Evolutionary conservation across 768 basidiomycete genomes (phyloP), one percentile per base, ranked within the genome.

Genomic region (Gloeopeniophorella convolvens): DNA sequence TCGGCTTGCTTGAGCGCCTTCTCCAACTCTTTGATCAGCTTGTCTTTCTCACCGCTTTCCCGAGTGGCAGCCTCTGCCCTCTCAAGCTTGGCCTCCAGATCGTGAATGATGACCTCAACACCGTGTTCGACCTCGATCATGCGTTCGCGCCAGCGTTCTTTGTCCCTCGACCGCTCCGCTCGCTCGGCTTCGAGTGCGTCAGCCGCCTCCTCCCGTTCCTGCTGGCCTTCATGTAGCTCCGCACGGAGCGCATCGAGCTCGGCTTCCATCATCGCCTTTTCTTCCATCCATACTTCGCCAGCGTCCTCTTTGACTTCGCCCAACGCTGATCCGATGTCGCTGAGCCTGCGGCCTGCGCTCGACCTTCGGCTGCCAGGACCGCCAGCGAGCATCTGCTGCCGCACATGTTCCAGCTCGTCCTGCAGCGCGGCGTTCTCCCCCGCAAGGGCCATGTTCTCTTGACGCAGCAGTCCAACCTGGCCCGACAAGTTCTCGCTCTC

Each of bases 401-500:
- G 49, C 44, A 61, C 41, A 16, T 50, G 39, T n/a, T 59, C 56
- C 48, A 55, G 45, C 42, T 59, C 50, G 26, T 50, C 55, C 20
- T 33, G 28, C 3, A 48, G 44, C 18, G 50, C 31, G 10, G 27
- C 44, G 27, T 42, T 21, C 53, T 63, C 54, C 42, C 62, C 51
- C 23, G 50, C 55, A 13, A 59, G 42, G 11, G 26, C 49, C 3
- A 36, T 54, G n/a, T 59, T 55, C 30, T 55, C 51, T 68, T 71
- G 48, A 79, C 83, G 58, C 82, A 83, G 44, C 78, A 62, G 49
- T 64, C 72, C 51, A 20, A 89, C 59, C 49, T 77, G 72, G 40
- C 75, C 74, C 5, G 80, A 63, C 7, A 93, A 71, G 11, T 61
- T 66, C 61, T 89, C 77, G 62, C 93, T 94, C 70, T 95, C 92